Conservation (phyloP, 352 stramenopile genomes). For the Phytopythium helicoides region DNA sequence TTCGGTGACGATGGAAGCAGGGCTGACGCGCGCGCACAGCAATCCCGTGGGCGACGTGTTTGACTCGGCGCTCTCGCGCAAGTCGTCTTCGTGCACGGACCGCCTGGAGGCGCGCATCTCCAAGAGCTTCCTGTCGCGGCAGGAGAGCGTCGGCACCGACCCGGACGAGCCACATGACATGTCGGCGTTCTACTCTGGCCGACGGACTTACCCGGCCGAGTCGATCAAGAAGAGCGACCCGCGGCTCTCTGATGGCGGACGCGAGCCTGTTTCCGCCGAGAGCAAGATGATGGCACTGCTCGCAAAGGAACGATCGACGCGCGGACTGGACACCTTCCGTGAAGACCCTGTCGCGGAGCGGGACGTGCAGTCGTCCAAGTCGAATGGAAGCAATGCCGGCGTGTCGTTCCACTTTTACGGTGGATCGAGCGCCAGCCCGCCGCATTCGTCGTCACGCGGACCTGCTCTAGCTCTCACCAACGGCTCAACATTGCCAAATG, state of each 20-base stretch:
- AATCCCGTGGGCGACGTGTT: slow-evolving; percentile 13
- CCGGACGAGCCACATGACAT: slow-evolving; percentile 32
- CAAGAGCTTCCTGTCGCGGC: slow-evolving; percentile 36
- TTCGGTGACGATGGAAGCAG: neutral
- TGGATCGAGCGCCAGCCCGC: slow-evolving; percentile 17
- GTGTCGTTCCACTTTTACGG: slow-evolving; percentile 69
- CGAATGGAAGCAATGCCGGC: slow-evolving; percentile 21
- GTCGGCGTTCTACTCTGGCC: slow-evolving; percentile 52
- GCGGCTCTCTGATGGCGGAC: slow-evolving; percentile 36
- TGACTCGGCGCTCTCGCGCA: slow-evolving; percentile 20
- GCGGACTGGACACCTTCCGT: slow-evolving; percentile 10
- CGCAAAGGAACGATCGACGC: slow-evolving; percentile 27
- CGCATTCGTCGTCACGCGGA: neutral
- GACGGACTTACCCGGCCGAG: slow-evolving; percentile 67
- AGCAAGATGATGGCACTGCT: slow-evolving; percentile 41
- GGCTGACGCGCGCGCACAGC: neutral
- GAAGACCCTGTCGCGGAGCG: slow-evolving; percentile 17
- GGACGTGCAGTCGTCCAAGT: neutral
- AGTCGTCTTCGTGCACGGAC: slow-evolving; percentile 38
- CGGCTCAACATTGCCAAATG: slow-evolving; percentile 6
- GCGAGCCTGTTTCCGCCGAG: slow-evolving; percentile 13
- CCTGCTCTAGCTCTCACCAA: slow-evolving; percentile 18
- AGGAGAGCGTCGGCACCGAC: slow-evolving; percentile 22
- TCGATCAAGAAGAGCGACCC: slow-evolving; percentile 44
- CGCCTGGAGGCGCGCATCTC: slow-evolving; percentile 69